Percentiles rank a stretch among this genome's conserved stretches.
phyloP scores from a whole-genome alignment of 768 basidiomycete genomes.

The Collybia nuda region DNA sequence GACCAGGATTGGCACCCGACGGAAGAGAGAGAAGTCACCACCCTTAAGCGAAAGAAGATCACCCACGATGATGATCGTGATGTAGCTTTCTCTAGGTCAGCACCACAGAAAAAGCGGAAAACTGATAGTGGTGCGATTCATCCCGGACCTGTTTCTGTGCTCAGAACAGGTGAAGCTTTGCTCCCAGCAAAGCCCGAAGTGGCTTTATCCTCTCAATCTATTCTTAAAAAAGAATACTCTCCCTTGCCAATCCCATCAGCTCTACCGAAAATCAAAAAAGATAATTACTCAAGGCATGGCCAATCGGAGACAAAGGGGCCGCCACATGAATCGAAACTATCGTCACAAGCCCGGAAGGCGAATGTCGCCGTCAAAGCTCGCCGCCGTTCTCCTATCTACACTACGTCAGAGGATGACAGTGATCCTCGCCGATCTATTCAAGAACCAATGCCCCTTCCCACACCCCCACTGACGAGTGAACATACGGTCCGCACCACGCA shows the following conservation, averaged over 20 bases:
- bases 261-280: conserved; percentile 19
- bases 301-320: conserved; percentile 8
- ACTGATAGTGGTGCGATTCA: conserved; percentile 30
- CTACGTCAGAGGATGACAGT: conserved; percentile 65
- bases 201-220: conserved; percentile 25
- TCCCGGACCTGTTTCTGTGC: conserved; percentile 11
- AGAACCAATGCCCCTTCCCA: conserved; percentile 16
- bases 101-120: conserved; percentile 41
- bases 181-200: conserved; percentile 36
- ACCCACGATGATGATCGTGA: conserved; percentile 30
- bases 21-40: conserved; percentile 17
- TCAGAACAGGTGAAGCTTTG: conserved; percentile 21
- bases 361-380: conserved; percentile 33
- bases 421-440: conserved; percentile 25
- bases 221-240: conserved; percentile 38
- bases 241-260: conserved; percentile 23
- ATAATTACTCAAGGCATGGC: conserved; percentile 5
- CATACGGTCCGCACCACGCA: conserved; percentile 10
- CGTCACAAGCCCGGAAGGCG: conserved; percentile 16
- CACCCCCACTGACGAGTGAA: conserved; percentile 22
- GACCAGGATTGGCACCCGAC: conserved; percentile 5
- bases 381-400: conserved; percentile 62
- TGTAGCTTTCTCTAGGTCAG: conserved; percentile 9
- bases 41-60: conserved; percentile 41
- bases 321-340: conserved; percentile 14